Base-by-base conservation (phyloP, 768 basidiomycete species). In the Mrakia hoshinonis region DNA sequence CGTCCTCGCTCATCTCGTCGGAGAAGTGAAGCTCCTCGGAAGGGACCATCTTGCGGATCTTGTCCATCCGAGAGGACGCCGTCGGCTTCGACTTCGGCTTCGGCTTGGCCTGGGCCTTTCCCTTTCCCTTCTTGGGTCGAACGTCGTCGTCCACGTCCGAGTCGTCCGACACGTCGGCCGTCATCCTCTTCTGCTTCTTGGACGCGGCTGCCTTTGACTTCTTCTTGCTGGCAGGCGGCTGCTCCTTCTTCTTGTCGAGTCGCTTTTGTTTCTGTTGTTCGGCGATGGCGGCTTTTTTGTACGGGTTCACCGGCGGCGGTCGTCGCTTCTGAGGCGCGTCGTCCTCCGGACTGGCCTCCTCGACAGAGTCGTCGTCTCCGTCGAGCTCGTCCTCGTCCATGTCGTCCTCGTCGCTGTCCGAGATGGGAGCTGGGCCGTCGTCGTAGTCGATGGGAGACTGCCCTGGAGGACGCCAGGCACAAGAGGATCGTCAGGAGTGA, bases 151-250 rank as follows among this genome's bases (percentile, higher is more conserved):
- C 51, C 10, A 52, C 51, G 51, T 52, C 51, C n/a, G 51, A 52
- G n/a, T 52, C 51, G 51, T 52, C 51, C 20, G 51, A 52, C n/a
- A 52, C 51, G n/a, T 52, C 51, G n/a, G 51, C 51, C 15, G n/a
- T 52, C 51, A 52, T 52, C 51, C 51, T 52, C 48, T 49, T 49
- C 15, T n/a, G 18, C 4, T 4, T 13, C 51, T 52, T 52, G n/a
- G n/a, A n/a, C 51, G 10, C 12, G n/a, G 22, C 12, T 12, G n/a
- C 49, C 22, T 51, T 51, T 5, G 1, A 6, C 49, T 52, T 52
- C 51, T 18, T 18, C 49, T 51, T 51, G 22, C 6, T 1, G 11
- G 9, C 15, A 1, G 49, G 4, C 18, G n/a, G 7, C 51, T 18
- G n/a, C 51, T 52, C n/a, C 51, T n/a, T n/a, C n/a, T 52, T 12